Conservation (phyloP, 2,329 filamentous ascomycete species). For the Tolypocladium tropicale region DNA sequence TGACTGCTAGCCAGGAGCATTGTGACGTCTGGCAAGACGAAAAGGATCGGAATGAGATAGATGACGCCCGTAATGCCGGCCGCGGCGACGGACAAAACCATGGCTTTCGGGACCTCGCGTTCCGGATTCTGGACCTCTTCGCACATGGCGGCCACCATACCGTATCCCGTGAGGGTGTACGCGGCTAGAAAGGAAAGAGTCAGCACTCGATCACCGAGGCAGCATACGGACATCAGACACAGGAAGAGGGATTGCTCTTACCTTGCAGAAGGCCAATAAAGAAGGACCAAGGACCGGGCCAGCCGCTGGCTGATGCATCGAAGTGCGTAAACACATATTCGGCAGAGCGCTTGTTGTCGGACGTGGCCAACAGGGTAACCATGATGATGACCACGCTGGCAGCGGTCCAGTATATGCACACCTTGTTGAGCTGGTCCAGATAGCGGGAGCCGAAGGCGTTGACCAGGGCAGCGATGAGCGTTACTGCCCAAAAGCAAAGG, state of each 20-base stretch:
- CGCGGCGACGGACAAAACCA: slow-evolving; percentile 55
- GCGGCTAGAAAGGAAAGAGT: slow-evolving; percentile 25
- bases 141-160: slow-evolving; percentile 44
- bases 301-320: slow-evolving; percentile 57
- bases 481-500: slow-evolving; percentile 63
- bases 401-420: slow-evolving; percentile 64
- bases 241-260: slow-evolving; percentile 6
- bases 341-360: slow-evolving; percentile 46
- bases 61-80: slow-evolving; percentile 51
- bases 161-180: slow-evolving; percentile 35
- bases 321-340: slow-evolving; percentile 59
- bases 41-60: slow-evolving; percentile 65
- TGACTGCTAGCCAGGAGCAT: slow-evolving; percentile 60
- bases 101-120: slow-evolving; percentile 54
- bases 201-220: not conserved
- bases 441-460: slow-evolving; percentile 51
- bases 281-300: slow-evolving; percentile 56
- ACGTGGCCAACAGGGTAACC: slow-evolving; percentile 57
- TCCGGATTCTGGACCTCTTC: slow-evolving; percentile 51
- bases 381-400: slow-evolving; percentile 59
- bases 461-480: slow-evolving; percentile 50
- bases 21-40: slow-evolving; percentile 60
- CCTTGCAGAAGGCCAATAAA: slow-evolving; percentile 43
- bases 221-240: not conserved
- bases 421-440: slow-evolving; percentile 58